Evolutionary conservation across 495 filamentous ascomycete species (phyloP).

Genomic region (Cladorrhinum samala): DNA sequence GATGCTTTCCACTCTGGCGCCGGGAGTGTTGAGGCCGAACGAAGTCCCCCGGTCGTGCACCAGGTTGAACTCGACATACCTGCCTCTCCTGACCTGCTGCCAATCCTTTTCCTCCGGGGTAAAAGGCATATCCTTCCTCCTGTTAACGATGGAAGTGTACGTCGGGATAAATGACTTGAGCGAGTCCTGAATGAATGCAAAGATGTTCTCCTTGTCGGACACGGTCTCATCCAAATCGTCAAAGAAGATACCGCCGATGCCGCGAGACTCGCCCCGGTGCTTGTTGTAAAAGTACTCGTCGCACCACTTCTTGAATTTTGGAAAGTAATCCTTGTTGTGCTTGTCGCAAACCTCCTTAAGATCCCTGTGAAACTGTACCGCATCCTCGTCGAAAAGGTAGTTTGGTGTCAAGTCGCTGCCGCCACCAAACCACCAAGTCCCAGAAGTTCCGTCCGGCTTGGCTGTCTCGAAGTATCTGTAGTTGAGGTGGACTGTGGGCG

Average conservation of each 20-base stretch:
- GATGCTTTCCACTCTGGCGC: conserved; percentile 89
- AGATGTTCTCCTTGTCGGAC: conserved; percentile 76
- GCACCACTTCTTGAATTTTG: conserved; percentile 96
- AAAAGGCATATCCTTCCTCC: conserved; percentile 85
- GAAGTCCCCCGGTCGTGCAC: conserved; percentile 94
- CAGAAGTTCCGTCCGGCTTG: conserved; percentile 62
- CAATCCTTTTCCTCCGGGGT: conserved; percentile 82
- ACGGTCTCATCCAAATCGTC: conserved; percentile 87
- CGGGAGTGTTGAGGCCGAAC: conserved; percentile 90
- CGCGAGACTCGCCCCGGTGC: conserved; percentile 83
- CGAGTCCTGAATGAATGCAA: conserved; percentile 83
- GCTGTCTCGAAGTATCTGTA: conserved; percentile 98
- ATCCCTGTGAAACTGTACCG: conserved; percentile 88
- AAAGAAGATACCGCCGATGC: conserved; percentile 96
- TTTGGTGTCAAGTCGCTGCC: conserved; percentile 89
- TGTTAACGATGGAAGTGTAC: conserved; percentile 83
- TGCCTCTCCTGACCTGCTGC: conserved; percentile 88
- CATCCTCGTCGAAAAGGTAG: conserved; percentile 96
- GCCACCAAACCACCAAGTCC: conserved; percentile 97
- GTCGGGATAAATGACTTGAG: conserved; percentile 82
- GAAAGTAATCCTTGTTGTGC: conserved; percentile 89
- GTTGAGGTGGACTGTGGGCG: conserved; percentile 95
- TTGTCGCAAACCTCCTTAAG: conserved; percentile 92
- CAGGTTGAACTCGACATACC: conserved; percentile 98
- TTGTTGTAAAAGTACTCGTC: conserved; percentile 94